phyloP scores from a whole-genome alignment of 176 grass and related monocot genomes.

The Oropetium thomaeum region DNA sequence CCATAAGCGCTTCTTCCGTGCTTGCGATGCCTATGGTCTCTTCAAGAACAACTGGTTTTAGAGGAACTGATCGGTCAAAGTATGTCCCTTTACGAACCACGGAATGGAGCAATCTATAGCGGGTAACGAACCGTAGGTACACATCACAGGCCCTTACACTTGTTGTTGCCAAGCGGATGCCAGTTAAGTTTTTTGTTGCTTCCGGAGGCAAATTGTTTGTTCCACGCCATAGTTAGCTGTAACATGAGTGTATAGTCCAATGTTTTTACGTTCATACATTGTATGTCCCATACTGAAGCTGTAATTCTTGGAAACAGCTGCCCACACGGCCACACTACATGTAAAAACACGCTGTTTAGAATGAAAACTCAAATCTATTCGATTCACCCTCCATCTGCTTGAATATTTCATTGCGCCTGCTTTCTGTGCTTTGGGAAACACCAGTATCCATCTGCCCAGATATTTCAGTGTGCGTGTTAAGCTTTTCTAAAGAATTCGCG shows the following conservation, averaged over 20 bases:
- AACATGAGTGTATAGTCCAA: slow-evolving; percentile 53
- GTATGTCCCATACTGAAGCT: slow-evolving; percentile 34
- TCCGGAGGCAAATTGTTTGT: slow-evolving; percentile 40
- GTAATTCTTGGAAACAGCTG: slow-evolving; percentile 41
- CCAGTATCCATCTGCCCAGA: neutral
- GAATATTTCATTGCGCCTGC: neutral
- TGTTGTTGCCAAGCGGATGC: slow-evolving; percentile 44
- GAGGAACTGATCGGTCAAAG: slow-evolving; percentile 67
- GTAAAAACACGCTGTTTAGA: slow-evolving; percentile 47
- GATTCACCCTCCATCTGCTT: neutral
- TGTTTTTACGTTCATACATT: slow-evolving; percentile 3
- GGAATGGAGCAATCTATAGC: slow-evolving; percentile 58
- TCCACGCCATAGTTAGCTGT: slow-evolving; percentile 35
- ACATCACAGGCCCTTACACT: slow-evolving; percentile 53
- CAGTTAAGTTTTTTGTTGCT: slow-evolving; percentile 45
- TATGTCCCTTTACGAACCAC: slow-evolving; percentile 58
- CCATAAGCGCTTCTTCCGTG: slow-evolving; percentile 78
- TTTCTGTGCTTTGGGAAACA: too few relatives aligned
- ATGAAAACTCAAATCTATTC: slow-evolving; percentile 13
- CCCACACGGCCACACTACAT: slow-evolving; percentile 11
- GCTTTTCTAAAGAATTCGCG: neutral
- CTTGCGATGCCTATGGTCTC: slow-evolving; percentile 90
- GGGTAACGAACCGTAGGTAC: slow-evolving; percentile 45
- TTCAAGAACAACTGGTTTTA: slow-evolving; percentile 86
- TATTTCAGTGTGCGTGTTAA: neutral